These are phyloP conservation scores for Stereum hirsutum DNA, from an alignment of 1,284 basidiomycete species.

Conservation along the genomic window DNA sequence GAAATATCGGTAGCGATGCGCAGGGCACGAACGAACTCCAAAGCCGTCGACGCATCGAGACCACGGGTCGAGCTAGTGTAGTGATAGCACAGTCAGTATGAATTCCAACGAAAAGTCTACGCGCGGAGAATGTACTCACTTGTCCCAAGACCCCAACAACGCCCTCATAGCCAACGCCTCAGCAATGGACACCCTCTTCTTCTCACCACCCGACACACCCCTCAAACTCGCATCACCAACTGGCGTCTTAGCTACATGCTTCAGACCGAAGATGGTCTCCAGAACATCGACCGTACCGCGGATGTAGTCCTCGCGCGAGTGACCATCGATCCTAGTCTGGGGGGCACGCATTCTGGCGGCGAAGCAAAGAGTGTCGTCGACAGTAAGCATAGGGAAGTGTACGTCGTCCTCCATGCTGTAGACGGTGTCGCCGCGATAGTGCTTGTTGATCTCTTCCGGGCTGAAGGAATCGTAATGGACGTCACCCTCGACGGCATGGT, in stretches of 20 bases:
- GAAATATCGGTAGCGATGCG: slow-evolving; percentile 45
- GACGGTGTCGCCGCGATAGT: slow-evolving; percentile 50
- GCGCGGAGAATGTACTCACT: slow-evolving; percentile 29
- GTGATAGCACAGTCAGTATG: background rate
- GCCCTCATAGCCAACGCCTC: slow-evolving; percentile 57
- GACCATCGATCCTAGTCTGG: slow-evolving; percentile 26
- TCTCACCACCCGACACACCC: slow-evolving; percentile 79
- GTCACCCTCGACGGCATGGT: slow-evolving; percentile 49
- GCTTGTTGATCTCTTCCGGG: slow-evolving; percentile 38
- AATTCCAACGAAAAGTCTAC: no score
- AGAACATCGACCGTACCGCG: background rate
- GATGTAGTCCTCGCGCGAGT: background rate
- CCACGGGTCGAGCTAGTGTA: slow-evolving; percentile 39
- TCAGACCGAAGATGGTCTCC: background rate
- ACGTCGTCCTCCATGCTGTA: slow-evolving; percentile 69
- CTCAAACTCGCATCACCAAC: slow-evolving; percentile 72
- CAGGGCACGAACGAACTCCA: slow-evolving; percentile 47
- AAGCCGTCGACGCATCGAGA: slow-evolving; percentile 42
- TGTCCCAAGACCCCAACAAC: slow-evolving; percentile 65
- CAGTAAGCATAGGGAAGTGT: slow-evolving; percentile 71
- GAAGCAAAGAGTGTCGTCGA: slow-evolving; percentile 57
- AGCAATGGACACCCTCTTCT: slow-evolving; percentile 71
- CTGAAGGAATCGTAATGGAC: slow-evolving; percentile 62
- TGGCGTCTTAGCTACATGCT: slow-evolving; percentile 44
- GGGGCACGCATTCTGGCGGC: slow-evolving; percentile 56